A percentile compares a stretch with the other conserved stretches of the same genome.
Conservation (phyloP, 257 asterid species). For the Solanum rostratum region DNA sequence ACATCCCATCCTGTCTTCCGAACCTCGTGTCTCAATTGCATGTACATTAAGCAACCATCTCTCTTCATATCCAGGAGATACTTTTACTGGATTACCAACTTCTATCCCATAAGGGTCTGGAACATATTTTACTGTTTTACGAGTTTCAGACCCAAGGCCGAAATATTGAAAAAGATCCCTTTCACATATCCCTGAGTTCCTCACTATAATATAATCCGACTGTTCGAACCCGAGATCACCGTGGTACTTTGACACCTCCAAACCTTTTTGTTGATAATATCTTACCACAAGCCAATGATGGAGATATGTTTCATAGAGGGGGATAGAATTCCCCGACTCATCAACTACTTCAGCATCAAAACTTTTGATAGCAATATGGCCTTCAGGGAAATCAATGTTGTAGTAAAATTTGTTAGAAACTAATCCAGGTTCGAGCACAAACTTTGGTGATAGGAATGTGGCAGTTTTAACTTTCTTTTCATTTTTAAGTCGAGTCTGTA, state of each 20-base stretch:
- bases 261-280: conserved; percentile 30
- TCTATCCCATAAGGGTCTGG: conserved; percentile 81
- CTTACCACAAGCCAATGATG: conserved; percentile 63
- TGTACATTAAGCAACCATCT: conserved; percentile 68
- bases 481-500: conserved; percentile 10
- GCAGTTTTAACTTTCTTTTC: conserved; percentile 31
- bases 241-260: not conserved
- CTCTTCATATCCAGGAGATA: conserved; percentile 66
- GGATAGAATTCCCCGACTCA: conserved; percentile 44
- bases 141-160: conserved; percentile 89
- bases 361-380: conserved; percentile 59
- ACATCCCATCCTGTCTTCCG: conserved; percentile 57
- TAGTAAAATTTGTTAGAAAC: conserved; percentile 42
- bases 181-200: conserved; percentile 51
- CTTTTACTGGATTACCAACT: conserved; percentile 38
- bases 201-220: conserved; percentile 17
- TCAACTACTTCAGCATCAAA: conserved; percentile 61
- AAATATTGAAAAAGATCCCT: conserved; percentile 46
- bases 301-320: conserved; percentile 65
- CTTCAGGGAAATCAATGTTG: conserved; percentile 48
- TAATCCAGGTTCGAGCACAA: conserved; percentile 50
- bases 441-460: conserved; percentile 45
- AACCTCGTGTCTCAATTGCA: conserved; percentile 80
- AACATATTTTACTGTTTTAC: conserved; percentile 39
- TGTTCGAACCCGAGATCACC: conserved; percentile 6